Evolutionary conservation across 768 basidiomycete species (phyloP), one percentile per base, ranked within the genome.

Genomic region (Sporobolomyces roseus): DNA sequence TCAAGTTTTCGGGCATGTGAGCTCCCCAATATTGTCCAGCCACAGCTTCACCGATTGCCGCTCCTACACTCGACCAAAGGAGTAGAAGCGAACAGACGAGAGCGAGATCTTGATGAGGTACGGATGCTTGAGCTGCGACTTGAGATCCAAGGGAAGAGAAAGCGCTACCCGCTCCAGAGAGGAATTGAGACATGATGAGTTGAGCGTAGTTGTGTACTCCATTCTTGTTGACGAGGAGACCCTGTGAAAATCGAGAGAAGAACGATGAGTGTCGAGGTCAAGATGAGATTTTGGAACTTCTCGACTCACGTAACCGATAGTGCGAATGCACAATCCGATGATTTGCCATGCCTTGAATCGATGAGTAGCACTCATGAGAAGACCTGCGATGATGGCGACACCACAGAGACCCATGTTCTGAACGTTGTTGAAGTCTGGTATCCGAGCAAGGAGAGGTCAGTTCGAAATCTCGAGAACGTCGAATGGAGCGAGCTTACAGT

Each of bases 81-180:
- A 71, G 55, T 12, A 81, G 71, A 19, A 78, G 63, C 1, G 80
- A 69, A 59, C 75, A 77, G 35, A 77, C 78, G 33, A 78, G 71
- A 2, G 79, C 79, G 53, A 80, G 70, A 68, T 79, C 78, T 53
- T 75, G 75, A 70, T 81, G 79, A 14, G 79, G 78, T 1, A 81
- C 80, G 4, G 74, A 78, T 4, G 76, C 79, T 64, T 81, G 80
- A 0, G 75, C 51, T 4, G 77, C 78, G 56, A 79, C 73, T 45
- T 79, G 78, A 12, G 75, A 74, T 3, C 75, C 75, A 55, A 80
- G 77, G 61, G 78, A 76, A 19, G 77, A 77, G 68, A 78, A 74
- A 0, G 75, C 75, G 23, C 76, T 75, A 32, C 79, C 78, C 5
- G 75, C 41, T 1, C 75, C 77, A 35, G 75, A 66, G 49, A 78